Base-by-base conservation (phyloP, 352 stramenopile species). In the Phytopythium vexans region DNA sequence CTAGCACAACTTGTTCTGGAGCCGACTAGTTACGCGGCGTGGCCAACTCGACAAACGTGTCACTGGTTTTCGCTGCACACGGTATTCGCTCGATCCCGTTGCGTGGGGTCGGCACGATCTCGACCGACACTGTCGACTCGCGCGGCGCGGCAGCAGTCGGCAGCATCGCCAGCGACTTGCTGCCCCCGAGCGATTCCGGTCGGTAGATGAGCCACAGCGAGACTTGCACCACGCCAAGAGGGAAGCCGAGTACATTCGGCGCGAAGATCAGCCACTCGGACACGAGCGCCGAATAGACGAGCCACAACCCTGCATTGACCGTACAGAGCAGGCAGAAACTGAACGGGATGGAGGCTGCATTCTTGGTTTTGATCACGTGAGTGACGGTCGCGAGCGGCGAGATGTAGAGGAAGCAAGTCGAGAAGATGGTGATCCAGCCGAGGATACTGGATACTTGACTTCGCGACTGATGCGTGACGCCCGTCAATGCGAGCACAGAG, bases 341-440 rank as follows among this genome's bases (percentile, higher is more conserved):
- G 40, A 55, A 45, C n/a, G 46, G 46, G 33, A 60, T 46, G 12
- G 31, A 51, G n/a, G 54, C 54, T 6, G 47, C 50, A 7, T 48
- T 55, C 46, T 55, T 44, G 39, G 54, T 54, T 0, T 14, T 16
- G 2, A 62, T 27, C 8, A 53, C 55, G 3, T 36, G 15, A n/a
- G 11, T 41, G 31, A 56, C 52, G 12, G 48, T 62, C 8, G 45
- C 45, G 11, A 60, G 46, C 8, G 54, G 54, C 3, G 54, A 50
- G 6, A 38, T 34, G 32, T 64, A 78, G 12, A 72, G 42, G 8
- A 64, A 34, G 3, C 56, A 21, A 5, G 48, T 56, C 7, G 48
- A 52, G 16, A 52, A 50, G 35, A 52, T 41, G 6, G 55, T 56
- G 41, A 62, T 56, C 38, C 36, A 48, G 21, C 55, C 55, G 34